Percentiles rank a stretch among this genome's conserved stretches.
These are phyloP conservation scores for Coleophoma crateriformis DNA, from an alignment of 2,329 filamentous ascomycete genomes.

Conservation along the genomic window DNA sequence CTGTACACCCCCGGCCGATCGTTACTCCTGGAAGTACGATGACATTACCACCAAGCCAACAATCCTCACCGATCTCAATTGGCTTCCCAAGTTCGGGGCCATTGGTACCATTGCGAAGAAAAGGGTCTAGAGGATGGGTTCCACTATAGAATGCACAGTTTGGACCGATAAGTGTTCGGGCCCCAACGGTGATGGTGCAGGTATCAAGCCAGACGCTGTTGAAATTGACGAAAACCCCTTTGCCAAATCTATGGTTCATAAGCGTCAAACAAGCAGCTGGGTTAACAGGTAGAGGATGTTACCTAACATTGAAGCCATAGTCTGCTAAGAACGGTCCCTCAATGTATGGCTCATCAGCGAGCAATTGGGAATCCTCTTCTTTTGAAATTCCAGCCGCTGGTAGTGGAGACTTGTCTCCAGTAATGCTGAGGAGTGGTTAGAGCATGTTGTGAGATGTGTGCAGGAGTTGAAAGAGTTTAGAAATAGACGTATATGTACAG, in stretches of 20 bases:
- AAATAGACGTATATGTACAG: not conserved
- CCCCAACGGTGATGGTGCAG: conserved; percentile 67
- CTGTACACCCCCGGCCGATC: conserved; percentile 66
- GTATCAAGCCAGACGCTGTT: conserved; percentile 75
- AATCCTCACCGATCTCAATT: conserved; percentile 74
- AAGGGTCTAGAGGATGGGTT: conserved; percentile 72
- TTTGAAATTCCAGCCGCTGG: conserved; percentile 51
- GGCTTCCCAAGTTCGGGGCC: conserved; percentile 72
- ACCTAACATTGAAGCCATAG: conserved; percentile 71
- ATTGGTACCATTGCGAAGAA: conserved; percentile 64
- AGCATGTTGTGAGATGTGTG: not conserved
- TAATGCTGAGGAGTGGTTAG: conserved; percentile 41
- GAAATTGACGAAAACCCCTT: conserved; percentile 70
- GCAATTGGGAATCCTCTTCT: conserved; percentile 59
- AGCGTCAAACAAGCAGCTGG: no score
- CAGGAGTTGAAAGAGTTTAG: not conserved
- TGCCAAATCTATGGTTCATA: conserved; percentile 44
- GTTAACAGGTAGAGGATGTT: conserved; percentile 7
- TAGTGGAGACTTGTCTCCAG: conserved; percentile 55
- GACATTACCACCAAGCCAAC: conserved; percentile 71
- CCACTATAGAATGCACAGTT: conserved; percentile 72
- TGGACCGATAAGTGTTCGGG: conserved; percentile 72
- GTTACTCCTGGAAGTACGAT: conserved; percentile 71
- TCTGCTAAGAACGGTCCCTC: conserved; percentile 67
- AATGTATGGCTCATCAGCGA: conserved; percentile 63